Base-by-base conservation (phyloP, 108 stramenopile genomes). In the Nitzschia inconspicua region DNA sequence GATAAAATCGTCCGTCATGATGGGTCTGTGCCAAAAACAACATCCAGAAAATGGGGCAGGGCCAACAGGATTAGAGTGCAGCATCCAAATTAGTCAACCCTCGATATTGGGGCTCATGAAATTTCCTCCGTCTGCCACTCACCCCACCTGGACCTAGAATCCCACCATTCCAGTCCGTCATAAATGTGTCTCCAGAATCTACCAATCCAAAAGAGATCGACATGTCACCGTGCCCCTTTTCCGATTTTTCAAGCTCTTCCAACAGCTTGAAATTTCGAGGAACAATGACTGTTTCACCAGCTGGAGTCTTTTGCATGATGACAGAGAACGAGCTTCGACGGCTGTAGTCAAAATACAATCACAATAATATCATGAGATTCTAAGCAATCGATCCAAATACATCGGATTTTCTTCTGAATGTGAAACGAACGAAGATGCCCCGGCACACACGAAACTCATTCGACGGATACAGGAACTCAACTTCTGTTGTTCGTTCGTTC, bases 241-340 rank as follows among this genome's bases (percentile, higher is more conserved):
- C 98, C 24, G 75, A 78, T 37, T 82, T 77, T 65, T 99, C 98
- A 30, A 97, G 82, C 91, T 99, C 98, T 63, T 97, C 98, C 34
- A 99, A 85, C 24, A 99, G 85, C 76, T 98, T 99, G 87, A 99
- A 99, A 67, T 99, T 99, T 29, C 98, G 87, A 36, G 98, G 98
- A 18, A 94, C 88, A 55, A 95, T 93, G n/a, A 93, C 92, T 13
- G 72, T 66, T 67, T 93, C 89, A 42, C 93, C 89, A 28, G 76
- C 70, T 50, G 92, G 85, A 23, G 86, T 84, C 42, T 74, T 72
- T 57, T 91, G 86, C 90, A 91, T 91, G 41, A 6, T 74, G n/a
- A n/a, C n/a, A n/a, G n/a, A n/a, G n/a, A n/a, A n/a, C n/a, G n/a
- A n/a, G n/a, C n/a, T n/a, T n/a, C n/a, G n/a, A n/a, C n/a, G n/a